A percentile compares a stretch with the other conserved stretches of the same genome.
phyloP scores from a whole-genome alignment of 2,329 filamentous ascomycete species.

The Trichoderma lentiforme region DNA sequence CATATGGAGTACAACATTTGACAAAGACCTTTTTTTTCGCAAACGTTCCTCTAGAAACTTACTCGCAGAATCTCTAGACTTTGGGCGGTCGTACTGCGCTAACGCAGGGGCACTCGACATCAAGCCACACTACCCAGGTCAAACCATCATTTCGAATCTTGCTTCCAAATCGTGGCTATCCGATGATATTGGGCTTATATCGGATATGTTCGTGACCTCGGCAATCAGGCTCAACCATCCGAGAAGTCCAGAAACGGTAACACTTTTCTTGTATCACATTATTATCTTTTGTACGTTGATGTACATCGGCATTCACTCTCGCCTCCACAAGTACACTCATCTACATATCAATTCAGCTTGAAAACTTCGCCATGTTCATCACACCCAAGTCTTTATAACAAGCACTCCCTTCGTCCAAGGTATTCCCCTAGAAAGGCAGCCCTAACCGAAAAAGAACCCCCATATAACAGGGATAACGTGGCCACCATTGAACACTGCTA shows the following conservation, averaged over 20 bases:
- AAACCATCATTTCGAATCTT: neutral
- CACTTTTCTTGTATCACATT: neutral
- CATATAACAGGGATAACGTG: neutral
- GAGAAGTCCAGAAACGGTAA: neutral
- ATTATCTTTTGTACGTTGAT: neutral
- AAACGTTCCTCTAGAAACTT: neutral
- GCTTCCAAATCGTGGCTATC: neutral
- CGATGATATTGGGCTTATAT: neutral
- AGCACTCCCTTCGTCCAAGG: neutral
- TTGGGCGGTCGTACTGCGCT: constrained; percentile 10
- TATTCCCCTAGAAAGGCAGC: neutral
- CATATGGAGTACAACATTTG: constrained; percentile 7
- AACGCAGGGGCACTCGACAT: constrained; percentile 8
- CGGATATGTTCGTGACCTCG: neutral
- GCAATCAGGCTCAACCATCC: neutral
- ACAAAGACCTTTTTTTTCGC: neutral
- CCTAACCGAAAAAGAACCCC: neutral
- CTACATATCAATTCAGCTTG: neutral
- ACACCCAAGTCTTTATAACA: neutral
- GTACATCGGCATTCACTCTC: neutral
- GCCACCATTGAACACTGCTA: neutral
- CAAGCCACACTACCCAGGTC: neutral
- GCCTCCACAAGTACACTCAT: neutral
- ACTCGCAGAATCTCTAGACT: neutral
- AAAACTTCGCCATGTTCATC: neutral